phyloP scores from a whole-genome alignment of 192 early-diverging fungal species.

The Tieghemiomyces parasiticus region DNA sequence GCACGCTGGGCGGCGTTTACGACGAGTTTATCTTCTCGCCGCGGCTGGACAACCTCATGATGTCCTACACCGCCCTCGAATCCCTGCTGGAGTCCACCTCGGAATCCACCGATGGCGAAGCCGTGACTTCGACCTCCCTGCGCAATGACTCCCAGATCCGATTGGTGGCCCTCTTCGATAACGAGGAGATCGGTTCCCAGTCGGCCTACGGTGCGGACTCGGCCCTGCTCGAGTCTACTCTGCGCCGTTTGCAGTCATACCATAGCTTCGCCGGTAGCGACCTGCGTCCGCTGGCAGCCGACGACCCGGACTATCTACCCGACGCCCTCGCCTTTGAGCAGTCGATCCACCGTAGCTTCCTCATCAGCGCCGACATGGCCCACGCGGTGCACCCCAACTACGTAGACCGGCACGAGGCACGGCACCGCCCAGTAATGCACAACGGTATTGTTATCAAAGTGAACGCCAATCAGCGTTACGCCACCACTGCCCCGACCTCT shows the following conservation, averaged over 20 bases:
- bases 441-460: constrained; percentile 91
- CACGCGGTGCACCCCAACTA: constrained; percentile 88
- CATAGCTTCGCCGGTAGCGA: constrained; percentile 15
- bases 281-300: background rate
- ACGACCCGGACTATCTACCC: constrained; percentile 12
- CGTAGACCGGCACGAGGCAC: constrained; percentile 81
- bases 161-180: constrained; percentile 87
- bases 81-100: constrained; percentile 18
- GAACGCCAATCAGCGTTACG: constrained; percentile 92
- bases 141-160: constrained; percentile 60
- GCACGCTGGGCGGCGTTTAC: constrained; percentile 76
- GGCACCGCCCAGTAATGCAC: constrained; percentile 84
- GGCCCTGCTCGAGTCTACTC: constrained; percentile 57
- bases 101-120: constrained; percentile 13
- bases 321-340: constrained; percentile 59
- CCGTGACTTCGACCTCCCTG: constrained; percentile 21
- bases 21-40: constrained; percentile 91
- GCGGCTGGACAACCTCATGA: constrained; percentile 91
- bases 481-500: constrained; percentile 57
- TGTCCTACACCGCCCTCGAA: constrained; percentile 79
- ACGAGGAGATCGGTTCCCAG: constrained; percentile 91
- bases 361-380: constrained; percentile 90
- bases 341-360: constrained; percentile 62
- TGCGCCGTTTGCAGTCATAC: constrained; percentile 44
- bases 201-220: constrained; percentile 93